These are phyloP conservation scores for Acanthamoeba royreba DNA, from an alignment of 208 protist species.

Conservation along the genomic window DNA sequence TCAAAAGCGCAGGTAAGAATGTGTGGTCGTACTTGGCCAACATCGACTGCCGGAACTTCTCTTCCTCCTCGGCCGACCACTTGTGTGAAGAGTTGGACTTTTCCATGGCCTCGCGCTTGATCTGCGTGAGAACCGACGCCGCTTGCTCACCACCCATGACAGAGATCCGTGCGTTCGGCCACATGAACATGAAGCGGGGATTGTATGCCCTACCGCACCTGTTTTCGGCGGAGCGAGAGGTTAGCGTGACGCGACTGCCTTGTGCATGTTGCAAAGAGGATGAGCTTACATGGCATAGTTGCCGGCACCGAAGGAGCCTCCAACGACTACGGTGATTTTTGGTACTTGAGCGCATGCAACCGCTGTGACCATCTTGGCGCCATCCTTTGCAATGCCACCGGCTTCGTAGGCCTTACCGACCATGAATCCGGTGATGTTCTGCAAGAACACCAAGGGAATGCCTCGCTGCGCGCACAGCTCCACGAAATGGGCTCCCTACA, in stretches of 20 bases:
- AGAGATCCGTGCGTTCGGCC: conserved; percentile 93
- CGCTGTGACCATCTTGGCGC: conserved; percentile 95
- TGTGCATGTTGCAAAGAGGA: too few species aligned
- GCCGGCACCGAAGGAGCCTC: conserved; percentile 94
- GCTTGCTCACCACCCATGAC: conserved; percentile 97
- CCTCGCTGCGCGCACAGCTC: conserved; percentile 91
- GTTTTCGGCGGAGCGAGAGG: too few species aligned
- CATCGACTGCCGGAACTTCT: conserved; percentile 66
- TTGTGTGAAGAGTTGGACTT: conserved; percentile 50
- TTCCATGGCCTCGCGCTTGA: conserved; percentile 67
- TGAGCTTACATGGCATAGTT: conserved; percentile 98
- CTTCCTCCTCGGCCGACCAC: conserved; percentile 74
- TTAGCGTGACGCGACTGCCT: too few species aligned
- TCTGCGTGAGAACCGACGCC: conserved; percentile 86
- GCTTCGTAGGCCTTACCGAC: conserved; percentile 87
- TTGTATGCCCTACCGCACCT: conserved; percentile 86
- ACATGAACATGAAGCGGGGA: conserved; percentile 93
- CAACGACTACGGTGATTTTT: conserved; percentile 94
- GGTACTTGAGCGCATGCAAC: conserved; percentile 92
- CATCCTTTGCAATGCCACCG: conserved; percentile 94
- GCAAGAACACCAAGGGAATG: conserved; percentile 94
- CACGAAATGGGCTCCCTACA: conserved; percentile 91
- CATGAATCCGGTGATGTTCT: conserved; percentile 94
- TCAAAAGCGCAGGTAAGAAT: conserved; percentile 68
- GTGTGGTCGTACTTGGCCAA: conserved; percentile 87